A percentile compares a stretch with the other conserved stretches of the same genome.
phyloP scores from a whole-genome alignment of 192 early-diverging fungal species.

The Lobulomyces angularis region DNA sequence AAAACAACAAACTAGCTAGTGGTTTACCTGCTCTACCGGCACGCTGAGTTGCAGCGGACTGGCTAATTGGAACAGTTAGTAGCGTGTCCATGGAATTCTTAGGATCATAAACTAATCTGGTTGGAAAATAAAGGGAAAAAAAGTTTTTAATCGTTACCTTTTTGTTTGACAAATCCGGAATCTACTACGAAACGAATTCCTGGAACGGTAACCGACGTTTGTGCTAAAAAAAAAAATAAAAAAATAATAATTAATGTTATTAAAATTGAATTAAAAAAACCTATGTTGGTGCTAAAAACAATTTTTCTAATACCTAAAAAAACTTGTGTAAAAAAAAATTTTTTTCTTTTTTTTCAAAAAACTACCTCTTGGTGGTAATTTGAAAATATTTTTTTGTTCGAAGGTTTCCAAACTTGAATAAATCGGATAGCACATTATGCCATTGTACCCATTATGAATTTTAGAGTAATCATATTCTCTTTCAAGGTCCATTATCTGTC shows the following conservation, averaged over 20 bases:
- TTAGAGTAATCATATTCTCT: slow-evolving; percentile 28
- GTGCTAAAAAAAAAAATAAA: slow-evolving; percentile 6
- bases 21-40: slow-evolving; percentile 42
- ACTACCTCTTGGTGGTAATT: slow-evolving; percentile 18
- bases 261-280: slow-evolving; percentile 2
- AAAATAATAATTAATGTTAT: background rate
- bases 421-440: slow-evolving; percentile 30
- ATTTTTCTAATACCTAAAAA: slow-evolving; percentile 26
- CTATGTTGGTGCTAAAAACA: slow-evolving; percentile 49
- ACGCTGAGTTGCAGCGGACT: slow-evolving; percentile 48
- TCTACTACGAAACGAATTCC: slow-evolving; percentile 51
- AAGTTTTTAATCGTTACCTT: too few species aligned
- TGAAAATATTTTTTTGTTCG: slow-evolving; percentile 44
- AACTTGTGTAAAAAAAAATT: slow-evolving; percentile 7
- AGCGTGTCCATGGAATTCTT: slow-evolving; percentile 36
- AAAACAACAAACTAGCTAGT: slow-evolving; percentile 4
- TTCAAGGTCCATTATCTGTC: slow-evolving; percentile 34
- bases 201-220: slow-evolving; percentile 49
- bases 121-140: too few species aligned
- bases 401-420: slow-evolving; percentile 65
- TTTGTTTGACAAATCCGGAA: slow-evolving; percentile 49
- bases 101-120: slow-evolving; percentile 44
- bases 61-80: slow-evolving; percentile 37
- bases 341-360: too few species aligned
- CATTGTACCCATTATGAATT: slow-evolving; percentile 8